These are phyloP conservation scores for Phytophthora rubi DNA, from an alignment of 352 stramenopile species.

Conservation along the genomic window DNA sequence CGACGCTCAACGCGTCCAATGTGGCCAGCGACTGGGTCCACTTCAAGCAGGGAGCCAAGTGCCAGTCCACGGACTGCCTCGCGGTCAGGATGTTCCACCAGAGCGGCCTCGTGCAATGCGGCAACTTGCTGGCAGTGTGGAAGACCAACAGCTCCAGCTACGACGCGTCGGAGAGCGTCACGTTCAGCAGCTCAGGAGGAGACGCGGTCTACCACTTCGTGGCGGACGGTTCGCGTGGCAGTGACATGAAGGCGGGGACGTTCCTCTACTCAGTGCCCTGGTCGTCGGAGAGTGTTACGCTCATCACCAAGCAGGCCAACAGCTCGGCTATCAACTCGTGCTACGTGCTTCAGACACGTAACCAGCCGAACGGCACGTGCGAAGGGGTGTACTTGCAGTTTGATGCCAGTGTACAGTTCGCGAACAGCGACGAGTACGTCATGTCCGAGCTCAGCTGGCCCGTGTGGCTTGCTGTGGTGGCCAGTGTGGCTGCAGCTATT, in stretches of 20 bases:
- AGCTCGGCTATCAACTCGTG: constrained; percentile 58
- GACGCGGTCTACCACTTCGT: constrained; percentile 69
- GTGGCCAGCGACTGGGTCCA: constrained; percentile 70
- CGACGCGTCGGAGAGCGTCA: constrained; percentile 16
- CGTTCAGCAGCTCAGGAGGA: constrained; percentile 13
- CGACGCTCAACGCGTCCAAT: constrained; percentile 54
- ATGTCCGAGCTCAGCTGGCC: constrained; percentile 61
- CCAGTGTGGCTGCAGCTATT: constrained; percentile 60
- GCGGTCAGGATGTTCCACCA: constrained; percentile 67
- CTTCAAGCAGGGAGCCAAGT: constrained; percentile 65
- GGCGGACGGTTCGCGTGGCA: constrained; percentile 69
- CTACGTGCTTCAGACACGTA: constrained; percentile 78
- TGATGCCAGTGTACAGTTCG: constrained; percentile 63
- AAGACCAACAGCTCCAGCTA: constrained; percentile 50
- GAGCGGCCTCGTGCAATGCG: constrained; percentile 70
- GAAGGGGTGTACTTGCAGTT: constrained; percentile 75
- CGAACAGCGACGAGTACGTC: constrained; percentile 62
- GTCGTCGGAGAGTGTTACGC: constrained; percentile 18
- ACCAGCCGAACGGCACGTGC: constrained; percentile 63
- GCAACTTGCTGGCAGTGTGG: constrained; percentile 70
- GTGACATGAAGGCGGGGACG: constrained; percentile 66
- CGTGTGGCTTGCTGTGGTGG: constrained; percentile 61
- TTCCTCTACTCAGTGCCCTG: constrained; percentile 67
- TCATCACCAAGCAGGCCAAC: constrained; percentile 39
- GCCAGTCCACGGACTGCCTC: constrained; percentile 66